A percentile compares a stretch with the other conserved stretches of the same genome.
These are phyloP conservation scores for Diplodia scrobiculata DNA, from an alignment of 2,329 filamentous ascomycete species.

Conservation along the genomic window DNA sequence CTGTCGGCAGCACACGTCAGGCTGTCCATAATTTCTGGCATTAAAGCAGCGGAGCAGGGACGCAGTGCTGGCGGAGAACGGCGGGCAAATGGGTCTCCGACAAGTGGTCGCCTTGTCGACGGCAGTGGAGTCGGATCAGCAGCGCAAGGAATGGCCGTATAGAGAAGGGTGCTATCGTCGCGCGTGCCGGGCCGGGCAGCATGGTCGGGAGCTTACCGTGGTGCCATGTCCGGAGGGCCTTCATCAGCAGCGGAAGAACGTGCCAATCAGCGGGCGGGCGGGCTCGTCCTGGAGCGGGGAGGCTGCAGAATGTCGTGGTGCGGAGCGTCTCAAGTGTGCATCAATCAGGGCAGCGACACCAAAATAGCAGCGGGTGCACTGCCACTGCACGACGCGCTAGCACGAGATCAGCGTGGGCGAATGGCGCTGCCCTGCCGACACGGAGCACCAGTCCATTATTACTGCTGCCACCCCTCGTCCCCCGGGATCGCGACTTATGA, in stretches of 20 bases:
- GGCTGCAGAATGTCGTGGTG: conserved; percentile 15
- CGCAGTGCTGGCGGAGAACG: neutral
- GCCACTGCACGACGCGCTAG: conserved; percentile 23
- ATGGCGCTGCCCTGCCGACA: conserved; percentile 20
- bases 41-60: neutral
- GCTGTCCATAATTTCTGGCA: conserved; percentile 24
- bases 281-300: neutral
- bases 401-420: conserved; percentile 22
- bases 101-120: conserved; percentile 7
- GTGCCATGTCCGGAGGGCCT: neutral
- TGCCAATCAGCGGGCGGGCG: conserved; percentile 16
- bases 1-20: conserved; percentile 19
- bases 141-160: conserved; percentile 2
- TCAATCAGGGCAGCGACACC: conserved; percentile 21
- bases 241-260: conserved; percentile 4
- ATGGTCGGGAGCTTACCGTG: neutral
- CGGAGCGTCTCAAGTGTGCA: conserved; percentile 22
- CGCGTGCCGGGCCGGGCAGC: conserved; percentile 13
- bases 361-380: conserved; percentile 26
- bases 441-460: conserved; percentile 5
- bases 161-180: neutral
- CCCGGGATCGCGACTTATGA: conserved; percentile 19
- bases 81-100: conserved; percentile 14
- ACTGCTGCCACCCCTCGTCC: conserved; percentile 24
- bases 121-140: conserved; percentile 27